Base-by-base conservation (phyloP, 805 yeast genomes). In the Candida coleopterorum region DNA sequence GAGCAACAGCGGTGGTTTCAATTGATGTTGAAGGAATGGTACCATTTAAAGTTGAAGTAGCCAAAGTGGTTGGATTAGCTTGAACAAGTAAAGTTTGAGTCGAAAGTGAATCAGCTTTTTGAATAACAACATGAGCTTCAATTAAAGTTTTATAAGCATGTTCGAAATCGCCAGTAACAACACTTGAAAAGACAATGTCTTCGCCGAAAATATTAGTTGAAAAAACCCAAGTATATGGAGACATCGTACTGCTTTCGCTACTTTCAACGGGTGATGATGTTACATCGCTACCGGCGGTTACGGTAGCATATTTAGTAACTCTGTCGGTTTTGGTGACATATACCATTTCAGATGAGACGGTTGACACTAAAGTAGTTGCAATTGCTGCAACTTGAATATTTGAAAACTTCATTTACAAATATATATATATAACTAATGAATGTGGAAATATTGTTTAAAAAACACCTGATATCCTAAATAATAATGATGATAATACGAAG, bases 251-350 rank as follows among this genome's bases (percentile, higher is more conserved):
- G 4, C 22, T 29, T 22, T 25, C 28, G 26, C 7, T 11, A 11
- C 14, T 11, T 24, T 24, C 26, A 12, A 24, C 26, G 20, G 34
- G 15, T 18, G 33, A 18, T 30, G 54, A 28, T 9, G 50, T 21
- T 15, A 25, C 42, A 20, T 37, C 37, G 5, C 41, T 48, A 31
- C 47, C 53, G 6, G 55, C 55, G 29, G 65, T 58, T 22, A 48
- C 44, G 34, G 48, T 40, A 16, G 33, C 27, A 21, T 36, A 29
- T 26, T 36, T 11, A n/a, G 20, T 38, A 20, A 34, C 38, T n/a
- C 21, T 21, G 42, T 50, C 56, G 38, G 49, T 42, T 14, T 53
- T 43, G 21, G 68, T 61, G 38, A 58, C 62, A 35, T 39, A 50
- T 20, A 50, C 52, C 16, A 33, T 18, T 6, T 25, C 25, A 25